phyloP scores from a whole-genome alignment of 2,329 filamentous ascomycete species.

The Myrmaecium sp. region DNA sequence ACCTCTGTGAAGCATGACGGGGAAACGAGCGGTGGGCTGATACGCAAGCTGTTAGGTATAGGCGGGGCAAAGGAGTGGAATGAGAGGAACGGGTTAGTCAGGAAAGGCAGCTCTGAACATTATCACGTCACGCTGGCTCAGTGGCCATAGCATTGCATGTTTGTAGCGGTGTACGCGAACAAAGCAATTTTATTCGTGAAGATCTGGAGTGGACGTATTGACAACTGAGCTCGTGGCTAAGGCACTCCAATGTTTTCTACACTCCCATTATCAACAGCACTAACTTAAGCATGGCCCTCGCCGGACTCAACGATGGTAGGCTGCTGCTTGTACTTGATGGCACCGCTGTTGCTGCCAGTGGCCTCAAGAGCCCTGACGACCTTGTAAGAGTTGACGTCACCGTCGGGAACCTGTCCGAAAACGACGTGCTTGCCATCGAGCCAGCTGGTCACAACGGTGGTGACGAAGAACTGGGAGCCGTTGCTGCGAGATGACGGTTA shows the following conservation, averaged over 20 bases:
- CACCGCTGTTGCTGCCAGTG: constrained; percentile 36
- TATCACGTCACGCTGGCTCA: too few relatives aligned
- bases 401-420: constrained; percentile 53
- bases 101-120: too few relatives aligned
- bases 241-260: constrained; percentile 5
- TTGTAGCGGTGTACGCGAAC: too few relatives aligned
- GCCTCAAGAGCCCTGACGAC: constrained; percentile 43
- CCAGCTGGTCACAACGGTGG: constrained; percentile 49
- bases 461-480: constrained; percentile 59
- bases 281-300: constrained; percentile 21
- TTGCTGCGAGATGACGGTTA: constrained; percentile 30
- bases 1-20: too few relatives aligned
- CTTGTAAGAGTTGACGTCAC: constrained; percentile 34
- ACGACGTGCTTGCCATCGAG: constrained; percentile 71
- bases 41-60: too few relatives aligned
- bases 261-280: neutral
- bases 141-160: too few relatives aligned
- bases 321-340: constrained; percentile 32
- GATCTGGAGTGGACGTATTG: too few relatives aligned
- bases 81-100: too few relatives aligned
- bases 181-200: too few relatives aligned
- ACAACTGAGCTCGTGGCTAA: too few relatives aligned
- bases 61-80: too few relatives aligned
- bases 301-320: constrained; percentile 38
- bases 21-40: too few relatives aligned